These are phyloP conservation scores for Rhizoctonia solani DNA, from an alignment of 1,284 basidiomycete genomes.

Conservation along the genomic window DNA sequence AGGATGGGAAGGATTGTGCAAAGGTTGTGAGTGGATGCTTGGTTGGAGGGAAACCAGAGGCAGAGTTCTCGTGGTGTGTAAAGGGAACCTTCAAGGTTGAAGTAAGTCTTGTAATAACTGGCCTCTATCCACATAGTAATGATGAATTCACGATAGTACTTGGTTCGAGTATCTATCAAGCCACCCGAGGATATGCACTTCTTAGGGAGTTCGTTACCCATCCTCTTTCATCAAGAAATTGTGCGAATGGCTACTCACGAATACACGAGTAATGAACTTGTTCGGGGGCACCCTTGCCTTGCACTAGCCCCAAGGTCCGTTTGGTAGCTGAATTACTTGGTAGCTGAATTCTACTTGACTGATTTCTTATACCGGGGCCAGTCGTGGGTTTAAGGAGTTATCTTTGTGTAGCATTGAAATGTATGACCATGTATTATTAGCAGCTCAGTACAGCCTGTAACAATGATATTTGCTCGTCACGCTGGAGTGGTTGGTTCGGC, in stretches of 20 bases:
- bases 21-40: conserved; percentile 25
- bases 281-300: conserved; percentile 1
- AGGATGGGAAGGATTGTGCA: conserved; percentile 8
- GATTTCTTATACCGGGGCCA: background rate
- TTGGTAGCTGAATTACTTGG: background rate
- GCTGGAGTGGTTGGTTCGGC: conserved; percentile 18
- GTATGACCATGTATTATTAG: background rate
- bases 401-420: no score
- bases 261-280: conserved; percentile 17
- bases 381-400: no score
- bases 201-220: conserved; percentile 6
- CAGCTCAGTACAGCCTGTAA: background rate
- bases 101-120: background rate
- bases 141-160: conserved; percentile 2
- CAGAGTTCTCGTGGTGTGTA: conserved; percentile 6
- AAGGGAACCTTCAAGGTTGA: conserved; percentile 18
- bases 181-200: conserved; percentile 29
- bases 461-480: background rate
- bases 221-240: conserved; percentile 24
- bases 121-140: background rate
- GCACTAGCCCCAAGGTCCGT: background rate
- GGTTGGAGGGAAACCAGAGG: conserved; percentile 15
- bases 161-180: conserved; percentile 27
- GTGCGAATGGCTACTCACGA: conserved; percentile 21
- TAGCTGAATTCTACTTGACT: background rate